Percentiles rank a stretch among this genome's conserved stretches.
Conservation (phyloP, 805 yeast genomes). For the Wickerhamomyces tratensis region DNA sequence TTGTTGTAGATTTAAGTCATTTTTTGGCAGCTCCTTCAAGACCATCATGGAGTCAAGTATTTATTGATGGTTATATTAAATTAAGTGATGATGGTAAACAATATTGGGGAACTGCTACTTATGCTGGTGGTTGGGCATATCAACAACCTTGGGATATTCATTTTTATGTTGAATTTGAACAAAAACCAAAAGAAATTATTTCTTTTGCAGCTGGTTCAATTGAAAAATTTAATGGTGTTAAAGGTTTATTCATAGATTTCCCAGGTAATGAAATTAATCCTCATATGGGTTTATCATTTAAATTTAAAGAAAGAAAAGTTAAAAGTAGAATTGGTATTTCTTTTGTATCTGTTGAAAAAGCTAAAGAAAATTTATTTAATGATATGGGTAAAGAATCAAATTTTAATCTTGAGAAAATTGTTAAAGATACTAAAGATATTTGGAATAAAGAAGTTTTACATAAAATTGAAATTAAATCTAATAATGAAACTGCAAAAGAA, state of each 20-base stretch:
- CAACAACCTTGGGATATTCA: conserved; percentile 20
- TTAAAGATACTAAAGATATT: neutral
- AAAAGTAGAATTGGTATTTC: conserved; percentile 20
- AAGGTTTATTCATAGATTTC: neutral
- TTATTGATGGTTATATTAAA: conserved; percentile 18
- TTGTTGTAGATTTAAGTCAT: conserved; percentile 22
- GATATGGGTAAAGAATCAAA: conserved; percentile 12
- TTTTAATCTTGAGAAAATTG: neutral
- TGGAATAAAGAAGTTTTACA: conserved; percentile 4
- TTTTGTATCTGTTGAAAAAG: conserved; percentile 20
- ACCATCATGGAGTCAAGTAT: conserved; percentile 25
- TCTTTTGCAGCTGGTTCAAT: conserved; percentile 7
- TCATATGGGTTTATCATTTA: conserved; percentile 18
- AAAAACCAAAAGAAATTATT: conserved; percentile 6
- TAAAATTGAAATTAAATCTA: conserved; percentile 1
- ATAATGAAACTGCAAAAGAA: conserved; percentile 2
- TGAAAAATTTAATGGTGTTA: neutral
- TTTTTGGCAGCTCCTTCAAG: conserved; percentile 19
- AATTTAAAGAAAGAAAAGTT: conserved; percentile 6
- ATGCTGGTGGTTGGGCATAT: conserved; percentile 25
- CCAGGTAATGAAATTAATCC: conserved; percentile 3
- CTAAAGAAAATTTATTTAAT: conserved; percentile 15
- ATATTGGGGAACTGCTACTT: conserved; percentile 19
- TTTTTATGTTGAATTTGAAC: conserved; percentile 22
- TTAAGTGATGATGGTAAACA: conserved; percentile 7